Percentiles rank a stretch among this genome's conserved stretches.
Conservation (phyloP, 2,329 filamentous ascomycete species). For the Aspergillus eucalypticola region DNA sequence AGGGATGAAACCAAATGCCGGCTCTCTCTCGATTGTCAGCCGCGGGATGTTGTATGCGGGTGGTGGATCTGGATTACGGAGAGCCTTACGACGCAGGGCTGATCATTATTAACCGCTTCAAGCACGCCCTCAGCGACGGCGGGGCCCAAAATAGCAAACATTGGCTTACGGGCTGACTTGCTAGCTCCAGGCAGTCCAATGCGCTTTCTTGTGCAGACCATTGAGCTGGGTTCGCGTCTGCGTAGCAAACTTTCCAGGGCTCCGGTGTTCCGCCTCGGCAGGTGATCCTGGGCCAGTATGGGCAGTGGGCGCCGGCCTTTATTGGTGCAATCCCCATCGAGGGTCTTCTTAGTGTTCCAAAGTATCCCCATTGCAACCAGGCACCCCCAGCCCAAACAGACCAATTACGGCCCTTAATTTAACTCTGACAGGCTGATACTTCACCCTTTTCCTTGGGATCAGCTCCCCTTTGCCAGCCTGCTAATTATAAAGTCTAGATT, state of each 20-base stretch:
- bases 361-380: constrained; percentile 8
- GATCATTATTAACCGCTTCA: not conserved
- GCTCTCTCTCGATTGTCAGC: not conserved
- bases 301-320: not conserved
- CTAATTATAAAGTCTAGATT: not conserved
- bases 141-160: not conserved
- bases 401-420: constrained; percentile 13
- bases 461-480: constrained; percentile 1
- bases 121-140: not conserved
- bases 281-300: constrained; percentile 1
- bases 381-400: constrained; percentile 2
- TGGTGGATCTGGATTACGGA: not conserved
- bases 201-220: not conserved
- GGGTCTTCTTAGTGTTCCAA: not conserved
- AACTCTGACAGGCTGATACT: not conserved
- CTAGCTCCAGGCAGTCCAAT: not conserved
- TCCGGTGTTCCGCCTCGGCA: not conserved
- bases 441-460: not conserved
- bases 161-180: not conserved
- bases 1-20: not conserved
- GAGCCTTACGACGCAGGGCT: not conserved
- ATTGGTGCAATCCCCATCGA: constrained; percentile 8
- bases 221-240: not conserved
- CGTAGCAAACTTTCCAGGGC: not conserved
- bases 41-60: not conserved